Evolutionary conservation across 2,329 filamentous ascomycete genomes (phyloP).

Genomic region (Fusarium haematococcum): DNA sequence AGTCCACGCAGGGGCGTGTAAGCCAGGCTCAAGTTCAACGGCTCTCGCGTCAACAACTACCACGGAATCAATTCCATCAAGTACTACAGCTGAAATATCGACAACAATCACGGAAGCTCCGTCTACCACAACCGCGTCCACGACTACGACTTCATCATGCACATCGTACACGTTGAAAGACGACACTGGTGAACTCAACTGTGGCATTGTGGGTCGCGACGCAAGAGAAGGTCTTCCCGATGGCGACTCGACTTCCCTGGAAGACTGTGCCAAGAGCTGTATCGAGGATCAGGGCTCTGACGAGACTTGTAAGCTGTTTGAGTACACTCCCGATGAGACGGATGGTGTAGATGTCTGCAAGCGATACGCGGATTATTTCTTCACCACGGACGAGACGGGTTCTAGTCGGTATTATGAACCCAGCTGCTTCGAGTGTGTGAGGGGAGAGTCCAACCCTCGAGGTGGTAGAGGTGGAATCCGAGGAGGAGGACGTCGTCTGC

Average conservation of each 20-base stretch:
- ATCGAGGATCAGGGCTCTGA: not conserved
- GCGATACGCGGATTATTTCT: not conserved
- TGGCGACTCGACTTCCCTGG: not conserved
- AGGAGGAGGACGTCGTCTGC: constrained; percentile 3
- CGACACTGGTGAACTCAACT: not conserved
- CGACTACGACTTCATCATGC: not conserved
- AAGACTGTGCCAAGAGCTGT: constrained; percentile 7
- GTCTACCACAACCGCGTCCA: not conserved
- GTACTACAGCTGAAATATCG: not conserved
- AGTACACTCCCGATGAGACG: not conserved
- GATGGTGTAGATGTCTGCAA: not conserved
- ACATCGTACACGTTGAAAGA: not conserved
- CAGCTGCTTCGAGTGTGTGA: constrained; percentile 7
- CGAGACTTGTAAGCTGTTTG: constrained; percentile 2
- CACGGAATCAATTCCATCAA: not conserved
- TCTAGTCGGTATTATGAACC: constrained; percentile 3
- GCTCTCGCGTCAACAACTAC: not conserved
- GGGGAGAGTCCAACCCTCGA: not conserved
- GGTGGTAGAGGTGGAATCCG: not conserved
- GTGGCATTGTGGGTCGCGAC: not conserved
- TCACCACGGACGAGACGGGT: not conserved
- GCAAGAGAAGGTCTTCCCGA: not conserved
- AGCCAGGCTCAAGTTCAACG: not conserved
- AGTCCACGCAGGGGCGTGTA: constrained; percentile 1
- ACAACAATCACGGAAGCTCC: not conserved